Evolutionary conservation across 2,329 filamentous ascomycete species (phyloP), one percentile per base, ranked within the genome.

Genomic region (Cryphonectria naterciae): DNA sequence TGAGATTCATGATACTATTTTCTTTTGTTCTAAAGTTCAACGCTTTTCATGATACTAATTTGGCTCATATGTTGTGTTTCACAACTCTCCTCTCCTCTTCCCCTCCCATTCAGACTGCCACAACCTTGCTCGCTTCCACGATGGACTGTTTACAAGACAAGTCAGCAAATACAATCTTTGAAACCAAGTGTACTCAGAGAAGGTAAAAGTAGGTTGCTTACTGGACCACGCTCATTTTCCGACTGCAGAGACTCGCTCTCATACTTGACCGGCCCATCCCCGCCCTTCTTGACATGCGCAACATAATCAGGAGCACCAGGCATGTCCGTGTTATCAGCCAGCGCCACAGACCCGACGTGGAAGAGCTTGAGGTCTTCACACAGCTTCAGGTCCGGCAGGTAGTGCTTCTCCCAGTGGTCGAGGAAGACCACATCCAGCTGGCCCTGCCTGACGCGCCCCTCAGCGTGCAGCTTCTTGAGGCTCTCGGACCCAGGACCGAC

Each of bases 241-340:
- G 73, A 68, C 32, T 69, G 41, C 35, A 72, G 46, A 17, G 73
- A 72, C 62, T 71, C 61, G 54, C 75, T 79, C 68, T 75, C 74
- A 73, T 78, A 80, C 46, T 70, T 73, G 25, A 77, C 74, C 1
- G 68, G 66, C 13, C 73, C 73, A 19, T 71, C 65, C 54, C 69
- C 32, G 69, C 78, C 77, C 35, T 68, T 73, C 70, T 76, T 74
- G 10, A 84, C 80, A 76, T 83, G 82, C 67, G 77, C 77, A 56
- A 83, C 73, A 74, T 85, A 85, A 15, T 81, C 78, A 17, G 83
- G 83, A 61, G 82, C 83, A 1, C 83, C 83, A 0, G 83, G 83
- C 15, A 75, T 73, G 35, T 83, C 74, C 39, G 83, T 81, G 73
- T 85, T 85, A 73, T 85, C 83, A 2, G 83, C 83, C 2, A 81